Evolutionary conservation across 371 early-diverging fungal species (phyloP), one percentile per base, ranked within the genome.

Genomic region (Thermomucor indicae-seudaticae): DNA sequence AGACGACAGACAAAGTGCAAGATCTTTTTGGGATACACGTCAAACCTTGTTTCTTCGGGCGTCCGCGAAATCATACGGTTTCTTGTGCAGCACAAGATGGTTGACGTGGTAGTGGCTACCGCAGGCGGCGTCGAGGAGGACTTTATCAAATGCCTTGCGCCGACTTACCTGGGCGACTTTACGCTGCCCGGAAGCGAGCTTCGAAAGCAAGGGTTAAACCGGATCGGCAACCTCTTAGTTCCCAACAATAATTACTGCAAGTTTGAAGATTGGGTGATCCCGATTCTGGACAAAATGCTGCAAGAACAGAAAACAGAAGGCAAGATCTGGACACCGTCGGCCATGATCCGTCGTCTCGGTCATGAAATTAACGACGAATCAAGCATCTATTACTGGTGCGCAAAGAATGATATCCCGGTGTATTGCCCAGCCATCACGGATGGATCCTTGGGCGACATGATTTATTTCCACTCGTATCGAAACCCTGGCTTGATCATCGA

Each of bases 101-200:
- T 99, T 0, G 91, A 98, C 68, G 92, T 93, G 24, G 55, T 99
- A 46, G 99, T 99, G 1, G 83, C 96, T 1, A 93, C 98, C 12
- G 99, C 96, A 6, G 99, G 99, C 45, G 99, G 99, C 44, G 79
- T 99, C 7, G 99, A 99, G 64, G 99, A 99, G 64, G 99, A 99
- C 62, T 85, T 99, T 46, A 99, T 99, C 65, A 99, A 99, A 75
- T 96, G 98, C 58, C 68, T 99, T 24, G 92, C 84, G 8, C 86
- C 89, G 0, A 98, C 98, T 0, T 95, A 90, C 53, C 57, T 97
- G 31, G 98, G 95, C 6, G 81, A 81, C 19, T 99, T 98, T 60
- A 27, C 62, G 3, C 65, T 94, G 16, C 65, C 87, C 11, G 99
- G 99, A 8, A 74, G 79, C 5, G 83, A 81, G 5, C 67, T 99